Percentiles rank a stretch among this genome's conserved stretches.
These are phyloP conservation scores for Thermomucor indicae-seudaticae DNA, from an alignment of 371 early-diverging fungal genomes.

Conservation along the genomic window DNA sequence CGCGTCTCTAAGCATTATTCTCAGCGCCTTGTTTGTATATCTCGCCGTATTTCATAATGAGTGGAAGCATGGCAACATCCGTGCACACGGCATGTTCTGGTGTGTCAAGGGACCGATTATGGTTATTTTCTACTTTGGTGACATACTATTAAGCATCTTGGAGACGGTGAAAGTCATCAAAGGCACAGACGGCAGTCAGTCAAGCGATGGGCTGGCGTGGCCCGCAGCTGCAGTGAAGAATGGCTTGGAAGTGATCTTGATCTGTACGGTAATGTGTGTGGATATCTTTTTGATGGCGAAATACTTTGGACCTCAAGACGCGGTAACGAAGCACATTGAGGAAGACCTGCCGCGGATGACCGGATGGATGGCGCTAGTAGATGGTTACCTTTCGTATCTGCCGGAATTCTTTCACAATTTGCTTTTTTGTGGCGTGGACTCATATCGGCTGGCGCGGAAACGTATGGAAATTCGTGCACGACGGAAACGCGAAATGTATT, in stretches of 20 bases:
- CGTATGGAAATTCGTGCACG: slow-evolving; percentile 25
- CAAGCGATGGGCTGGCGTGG: slow-evolving; percentile 34
- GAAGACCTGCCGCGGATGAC: slow-evolving; percentile 7
- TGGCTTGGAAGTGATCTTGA: slow-evolving; percentile 38
- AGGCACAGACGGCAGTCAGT: slow-evolving; percentile 23
- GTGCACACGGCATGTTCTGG: slow-evolving; percentile 51
- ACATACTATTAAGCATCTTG: slow-evolving; percentile 26
- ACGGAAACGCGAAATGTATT: slow-evolving; percentile 10
- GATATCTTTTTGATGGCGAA: slow-evolving; percentile 34
- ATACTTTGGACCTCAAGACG: slow-evolving; percentile 29
- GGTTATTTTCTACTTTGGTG: slow-evolving; percentile 46
- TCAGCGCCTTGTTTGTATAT: slow-evolving; percentile 42
- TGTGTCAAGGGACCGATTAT: slow-evolving; percentile 49
- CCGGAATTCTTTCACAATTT: slow-evolving; percentile 40
- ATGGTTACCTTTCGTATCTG: slow-evolving; percentile 37
- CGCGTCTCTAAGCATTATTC: slow-evolving; percentile 35
- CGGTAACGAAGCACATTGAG: slow-evolving; percentile 1
- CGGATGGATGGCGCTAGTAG: slow-evolving; percentile 33
- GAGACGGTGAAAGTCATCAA: slow-evolving; percentile 30
- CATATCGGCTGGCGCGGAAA: slow-evolving; percentile 34
- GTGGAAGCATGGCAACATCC: slow-evolving; percentile 35
- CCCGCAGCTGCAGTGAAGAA: slow-evolving; percentile 39
- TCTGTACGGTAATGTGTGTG: slow-evolving; percentile 33
- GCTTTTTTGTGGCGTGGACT: slow-evolving; percentile 39
- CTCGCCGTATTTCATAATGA: slow-evolving; percentile 36